Percentiles rank a stretch among this genome's conserved stretches.
phyloP scores from a whole-genome alignment of 805 yeast genomes.

The Teunomyces pallodes region DNA sequence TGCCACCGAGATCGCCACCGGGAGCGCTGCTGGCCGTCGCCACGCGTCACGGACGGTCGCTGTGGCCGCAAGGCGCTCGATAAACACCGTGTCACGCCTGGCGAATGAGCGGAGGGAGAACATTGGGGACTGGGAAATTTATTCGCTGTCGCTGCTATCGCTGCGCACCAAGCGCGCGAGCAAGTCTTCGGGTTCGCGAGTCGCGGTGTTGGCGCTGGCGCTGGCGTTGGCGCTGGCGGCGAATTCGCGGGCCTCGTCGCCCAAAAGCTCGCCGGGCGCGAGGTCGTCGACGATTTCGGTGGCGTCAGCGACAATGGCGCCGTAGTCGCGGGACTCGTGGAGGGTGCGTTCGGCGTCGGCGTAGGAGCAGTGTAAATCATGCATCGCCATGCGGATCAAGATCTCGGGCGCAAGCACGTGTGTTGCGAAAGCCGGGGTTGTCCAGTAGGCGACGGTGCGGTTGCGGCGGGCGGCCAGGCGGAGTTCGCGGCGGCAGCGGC shows the following conservation, averaged over 20 bases:
- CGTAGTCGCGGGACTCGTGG: constrained; percentile 48
- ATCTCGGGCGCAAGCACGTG: constrained; percentile 66
- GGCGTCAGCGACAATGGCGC: constrained; percentile 34
- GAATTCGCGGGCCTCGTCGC: constrained; percentile 3
- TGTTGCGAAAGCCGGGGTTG: constrained; percentile 50
- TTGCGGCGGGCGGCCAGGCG: constrained; percentile 26
- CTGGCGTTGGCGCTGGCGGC: constrained; percentile 65
- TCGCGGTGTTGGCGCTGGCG: constrained; percentile 15
- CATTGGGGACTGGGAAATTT: no score
- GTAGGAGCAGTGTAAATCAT: constrained; percentile 39
- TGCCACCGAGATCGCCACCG: constrained; percentile 56
- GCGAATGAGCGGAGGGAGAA: no score
- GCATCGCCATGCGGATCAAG: constrained; percentile 47
- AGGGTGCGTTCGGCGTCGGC: constrained; percentile 48
- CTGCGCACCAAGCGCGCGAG: no score
- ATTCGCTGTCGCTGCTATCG: no score
- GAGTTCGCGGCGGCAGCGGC: constrained; percentile 29
- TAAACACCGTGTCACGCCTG: neutral
- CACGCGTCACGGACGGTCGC: constrained; percentile 52
- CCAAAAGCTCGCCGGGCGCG: constrained; percentile 8
- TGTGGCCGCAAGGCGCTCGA: neutral
- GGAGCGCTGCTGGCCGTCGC: constrained; percentile 66
- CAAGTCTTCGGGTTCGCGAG: no score
- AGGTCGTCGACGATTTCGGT: constrained; percentile 29
- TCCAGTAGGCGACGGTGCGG: constrained; percentile 59